These are phyloP conservation scores for Macrolepiota dolichaula DNA, from an alignment of 768 basidiomycete species.

Conservation along the genomic window DNA sequence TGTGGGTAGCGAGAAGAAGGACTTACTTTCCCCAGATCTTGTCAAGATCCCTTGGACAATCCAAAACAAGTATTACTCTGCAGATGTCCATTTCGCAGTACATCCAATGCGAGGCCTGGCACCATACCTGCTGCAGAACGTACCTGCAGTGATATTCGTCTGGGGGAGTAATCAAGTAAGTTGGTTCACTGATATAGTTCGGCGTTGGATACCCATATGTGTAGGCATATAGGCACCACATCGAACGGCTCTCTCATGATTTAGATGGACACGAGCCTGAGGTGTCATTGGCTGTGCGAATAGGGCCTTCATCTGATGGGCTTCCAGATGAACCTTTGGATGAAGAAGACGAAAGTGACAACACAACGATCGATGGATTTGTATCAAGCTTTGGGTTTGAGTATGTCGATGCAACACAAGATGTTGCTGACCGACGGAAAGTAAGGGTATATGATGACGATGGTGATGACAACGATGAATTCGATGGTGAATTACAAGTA, in stretches of 20 bases:
- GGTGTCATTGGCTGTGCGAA: slow-evolving; percentile 65
- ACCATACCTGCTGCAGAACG: slow-evolving; percentile 36
- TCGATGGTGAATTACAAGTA: slow-evolving; percentile 17
- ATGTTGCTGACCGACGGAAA: slow-evolving; percentile 1
- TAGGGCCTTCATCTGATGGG: slow-evolving; percentile 21
- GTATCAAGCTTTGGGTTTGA: slow-evolving; percentile 73
- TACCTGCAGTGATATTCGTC: slow-evolving; percentile 73
- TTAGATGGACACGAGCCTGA: slow-evolving; percentile 59
- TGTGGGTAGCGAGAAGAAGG: background rate
- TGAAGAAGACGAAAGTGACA: slow-evolving; percentile 33
- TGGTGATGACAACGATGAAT: slow-evolving; percentile 20
- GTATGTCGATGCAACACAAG: slow-evolving; percentile 57
- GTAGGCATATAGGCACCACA: slow-evolving; percentile 58
- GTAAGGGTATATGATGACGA: slow-evolving; percentile 14
- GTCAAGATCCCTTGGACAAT: slow-evolving; percentile 68
- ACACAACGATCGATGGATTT: slow-evolving; percentile 60
- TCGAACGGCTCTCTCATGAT: slow-evolving; percentile 44
- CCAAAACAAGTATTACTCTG: slow-evolving; percentile 78
- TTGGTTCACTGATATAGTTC: slow-evolving; percentile 5
- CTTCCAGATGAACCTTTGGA: slow-evolving; percentile 13
- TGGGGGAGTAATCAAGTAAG: slow-evolving; percentile 68
- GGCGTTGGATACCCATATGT: slow-evolving; percentile 1
- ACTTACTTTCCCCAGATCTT: slow-evolving; percentile 8
- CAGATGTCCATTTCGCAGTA: slow-evolving; percentile 65
- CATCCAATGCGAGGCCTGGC: slow-evolving; percentile 42